Conservation (phyloP, 108 stramenopile species). For the Fistulifera solaris region DNA sequence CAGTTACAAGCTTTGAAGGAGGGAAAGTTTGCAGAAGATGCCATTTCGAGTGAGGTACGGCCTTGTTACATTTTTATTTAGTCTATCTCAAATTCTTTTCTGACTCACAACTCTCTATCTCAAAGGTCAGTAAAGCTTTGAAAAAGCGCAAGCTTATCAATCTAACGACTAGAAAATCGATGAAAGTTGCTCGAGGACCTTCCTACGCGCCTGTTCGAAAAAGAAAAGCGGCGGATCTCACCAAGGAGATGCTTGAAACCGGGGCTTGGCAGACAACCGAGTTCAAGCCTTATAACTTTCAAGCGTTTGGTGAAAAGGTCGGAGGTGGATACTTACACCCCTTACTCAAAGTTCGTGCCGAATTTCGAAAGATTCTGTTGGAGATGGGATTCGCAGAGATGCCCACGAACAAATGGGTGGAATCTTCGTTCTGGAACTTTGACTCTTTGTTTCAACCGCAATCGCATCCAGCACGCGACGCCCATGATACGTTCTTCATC, state of each 20-base stretch:
- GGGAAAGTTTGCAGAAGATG: constrained; percentile 30
- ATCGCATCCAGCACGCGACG: constrained; percentile 98
- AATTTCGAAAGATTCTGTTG: constrained; percentile 95
- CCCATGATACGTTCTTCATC: constrained; percentile 99
- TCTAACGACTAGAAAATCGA: constrained; percentile 81
- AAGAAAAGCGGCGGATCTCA: constrained; percentile 93
- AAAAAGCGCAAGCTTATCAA: constrained; percentile 59
- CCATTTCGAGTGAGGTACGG: constrained; percentile 43
- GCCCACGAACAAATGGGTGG: constrained; percentile 99
- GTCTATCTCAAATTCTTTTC: constrained; percentile 16
- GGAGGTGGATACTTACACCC: constrained; percentile 95
- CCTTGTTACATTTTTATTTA: background rate
- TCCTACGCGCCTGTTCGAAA: constrained; percentile 72
- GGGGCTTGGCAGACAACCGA: constrained; percentile 83
- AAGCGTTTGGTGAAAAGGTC: constrained; percentile 84
- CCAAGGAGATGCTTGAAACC: constrained; percentile 94
- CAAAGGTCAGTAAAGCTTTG: constrained; percentile 8
- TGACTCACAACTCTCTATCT: constrained; percentile 24
- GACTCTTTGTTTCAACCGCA: constrained; percentile 99
- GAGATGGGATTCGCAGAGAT: constrained; percentile 99
- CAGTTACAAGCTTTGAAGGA: constrained; percentile 33
- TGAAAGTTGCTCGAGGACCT: constrained; percentile 73
- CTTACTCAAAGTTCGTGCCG: constrained; percentile 91
- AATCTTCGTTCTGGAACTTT: constrained; percentile 99
- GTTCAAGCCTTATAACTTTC: constrained; percentile 97